Base-by-base conservation (phyloP, 352 stramenopile species). In the Pythium sukuiense region DNA sequence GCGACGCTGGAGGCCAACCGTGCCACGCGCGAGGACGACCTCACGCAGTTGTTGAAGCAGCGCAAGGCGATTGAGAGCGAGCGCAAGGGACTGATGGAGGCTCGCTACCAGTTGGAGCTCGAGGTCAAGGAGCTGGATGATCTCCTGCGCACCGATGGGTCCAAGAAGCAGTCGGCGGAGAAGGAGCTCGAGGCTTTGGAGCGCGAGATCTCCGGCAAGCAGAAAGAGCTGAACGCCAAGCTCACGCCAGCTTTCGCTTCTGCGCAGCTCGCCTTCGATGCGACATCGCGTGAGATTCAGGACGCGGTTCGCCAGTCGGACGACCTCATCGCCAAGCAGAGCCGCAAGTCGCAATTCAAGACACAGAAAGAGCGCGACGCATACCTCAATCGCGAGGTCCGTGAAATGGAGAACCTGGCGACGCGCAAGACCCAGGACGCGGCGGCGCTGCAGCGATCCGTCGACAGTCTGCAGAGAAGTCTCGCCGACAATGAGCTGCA, bases 281-380 rank as follows among this genome's bases (percentile, higher is more conserved):
- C 89, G 66, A 89, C 98, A 49, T 65, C 90, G n/a, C 64, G 59
- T 53, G 70, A 81, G 24, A 71, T 95, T 14, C 78, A 87, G 18
- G 84, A 85, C 0, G 83, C 73, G 39, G 80, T 65, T 55, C 72
- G 75, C 20, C 73, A 92, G 48, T 91, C 80, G 8, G 89, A 99
- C 61, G 87, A 90, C 32, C 77, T 99, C 9, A 98, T 99, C 63
- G 93, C 92, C 24, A 99, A 98, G 69, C 95, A 99, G 72, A 97
- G 97, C 56, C 90, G 97, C 53, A 97, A 95, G 45, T 91, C 84
- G 45, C 93, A 99, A 65, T 99, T 99, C 74, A 76, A 74, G 37
- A 97, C 89, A 1, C 94, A 98, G 62, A 83, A 89, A 43, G 89
- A 99, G 54, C 85, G 97, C 2, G 96, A 99, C 76, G 76, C 77